Percentiles rank a stretch among this genome's conserved stretches.
phyloP scores from a whole-genome alignment of 2,329 filamentous ascomycete species.

The Alternaria sp. region DNA sequence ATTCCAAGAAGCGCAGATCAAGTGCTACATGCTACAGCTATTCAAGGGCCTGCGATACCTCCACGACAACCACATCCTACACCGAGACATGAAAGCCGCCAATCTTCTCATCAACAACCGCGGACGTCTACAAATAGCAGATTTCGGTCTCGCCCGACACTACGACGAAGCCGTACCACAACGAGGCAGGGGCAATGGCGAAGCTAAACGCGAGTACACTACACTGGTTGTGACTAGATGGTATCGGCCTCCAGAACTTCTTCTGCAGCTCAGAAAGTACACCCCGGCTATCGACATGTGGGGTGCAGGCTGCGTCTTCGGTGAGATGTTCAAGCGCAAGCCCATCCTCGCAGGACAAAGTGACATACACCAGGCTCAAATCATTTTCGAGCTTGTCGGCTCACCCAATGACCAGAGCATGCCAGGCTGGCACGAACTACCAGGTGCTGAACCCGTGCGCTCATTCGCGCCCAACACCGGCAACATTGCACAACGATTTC shows the following conservation, averaged over 20 bases:
- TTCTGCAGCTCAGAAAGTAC: constrained; percentile 87
- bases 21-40: constrained; percentile 95
- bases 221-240: constrained; percentile 96
- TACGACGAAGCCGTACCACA: constrained; percentile 86
- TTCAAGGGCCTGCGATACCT: constrained; percentile 89
- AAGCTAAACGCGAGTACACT: constrained; percentile 89
- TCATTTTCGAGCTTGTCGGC: constrained; percentile 93
- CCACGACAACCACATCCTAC: constrained; percentile 83
- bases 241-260: constrained; percentile 93
- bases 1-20: constrained; percentile 90
- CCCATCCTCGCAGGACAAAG: constrained; percentile 91
- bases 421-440: constrained; percentile 87
- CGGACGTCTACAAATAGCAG: constrained; percentile 93
- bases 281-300: constrained; percentile 98
- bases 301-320: constrained; percentile 99
- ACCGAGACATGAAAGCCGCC: constrained; percentile 98
- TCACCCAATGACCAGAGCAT: constrained; percentile 89
- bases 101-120: constrained; percentile 96
- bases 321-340: constrained; percentile 94
- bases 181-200: constrained; percentile 79
- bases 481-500: constrained; percentile 77
- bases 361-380: constrained; percentile 86
- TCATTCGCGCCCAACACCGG: constrained; percentile 67
- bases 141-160: constrained; percentile 92
- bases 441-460: constrained; percentile 78